phyloP scores from a whole-genome alignment of 2,329 filamentous ascomycete genomes.

The Verticillium longisporum region DNA sequence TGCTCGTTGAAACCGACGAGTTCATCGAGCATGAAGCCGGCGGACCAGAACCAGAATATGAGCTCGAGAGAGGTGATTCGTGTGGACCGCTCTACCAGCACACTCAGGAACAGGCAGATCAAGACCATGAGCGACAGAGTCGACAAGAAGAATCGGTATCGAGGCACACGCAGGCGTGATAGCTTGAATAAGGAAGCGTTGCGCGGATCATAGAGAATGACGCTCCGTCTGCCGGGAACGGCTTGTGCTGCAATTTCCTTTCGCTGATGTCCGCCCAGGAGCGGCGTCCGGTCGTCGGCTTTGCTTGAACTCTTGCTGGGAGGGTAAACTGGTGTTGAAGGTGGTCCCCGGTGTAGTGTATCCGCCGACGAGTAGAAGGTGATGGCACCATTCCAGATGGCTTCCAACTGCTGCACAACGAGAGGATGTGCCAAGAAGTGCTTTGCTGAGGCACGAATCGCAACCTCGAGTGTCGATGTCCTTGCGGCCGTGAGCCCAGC shows the following conservation, averaged over 20 bases:
- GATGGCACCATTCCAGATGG: constrained; percentile 93
- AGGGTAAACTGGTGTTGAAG: constrained; percentile 18
- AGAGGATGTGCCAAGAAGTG: constrained; percentile 86
- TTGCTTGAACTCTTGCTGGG: constrained; percentile 20
- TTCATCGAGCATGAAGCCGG: constrained; percentile 94
- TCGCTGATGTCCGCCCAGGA: constrained; percentile 32
- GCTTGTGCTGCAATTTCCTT: background rate
- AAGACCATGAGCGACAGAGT: constrained; percentile 82
- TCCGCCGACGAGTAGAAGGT: constrained; percentile 90
- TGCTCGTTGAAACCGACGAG: constrained; percentile 95
- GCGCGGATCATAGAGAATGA: constrained; percentile 81
- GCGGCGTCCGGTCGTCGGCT: constrained; percentile 41
- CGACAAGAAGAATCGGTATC: constrained; percentile 85
- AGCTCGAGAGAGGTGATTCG: constrained; percentile 80
- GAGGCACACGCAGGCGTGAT: constrained; percentile 81
- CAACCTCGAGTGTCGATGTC: constrained; percentile 86
- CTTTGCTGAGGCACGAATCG: constrained; percentile 88
- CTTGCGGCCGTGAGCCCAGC: constrained; percentile 56
- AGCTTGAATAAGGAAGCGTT: constrained; percentile 89
- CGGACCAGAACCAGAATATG: constrained; percentile 96
- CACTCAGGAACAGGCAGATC: constrained; percentile 77
- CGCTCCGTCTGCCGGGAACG: constrained; percentile 58
- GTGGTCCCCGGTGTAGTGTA: constrained; percentile 62
- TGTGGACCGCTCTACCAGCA: constrained; percentile 67
- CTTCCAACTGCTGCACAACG: constrained; percentile 90